These are phyloP conservation scores for Nakaseomyces sp. DNA, from an alignment of 1,139 yeast genomes.

Conservation along the genomic window DNA sequence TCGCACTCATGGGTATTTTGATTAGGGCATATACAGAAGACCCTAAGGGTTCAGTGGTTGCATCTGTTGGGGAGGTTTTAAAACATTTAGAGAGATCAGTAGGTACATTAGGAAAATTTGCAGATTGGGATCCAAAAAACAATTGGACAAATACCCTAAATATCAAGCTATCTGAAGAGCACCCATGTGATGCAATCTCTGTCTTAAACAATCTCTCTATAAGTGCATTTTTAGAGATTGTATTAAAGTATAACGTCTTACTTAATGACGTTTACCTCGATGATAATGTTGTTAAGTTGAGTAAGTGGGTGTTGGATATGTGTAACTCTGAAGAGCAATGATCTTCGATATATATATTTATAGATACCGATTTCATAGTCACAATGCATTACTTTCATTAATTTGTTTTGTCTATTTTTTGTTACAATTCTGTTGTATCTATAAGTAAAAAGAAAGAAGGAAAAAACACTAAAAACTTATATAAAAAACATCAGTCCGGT, in stretches of 20 bases:
- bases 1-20: slow-evolving; percentile 42
- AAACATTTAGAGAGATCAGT: slow-evolving; percentile 54
- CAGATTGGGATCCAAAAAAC: slow-evolving; percentile 27
- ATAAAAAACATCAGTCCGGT: no score
- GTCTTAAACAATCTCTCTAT: slow-evolving; percentile 54
- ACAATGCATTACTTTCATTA: not conserved
- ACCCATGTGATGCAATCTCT: slow-evolving; percentile 37
- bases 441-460: no score
- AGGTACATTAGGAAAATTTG: slow-evolving; percentile 42
- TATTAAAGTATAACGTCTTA: slow-evolving; percentile 51
- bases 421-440: no score
- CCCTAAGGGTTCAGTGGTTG: slow-evolving; percentile 44
- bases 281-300: slow-evolving; percentile 55
- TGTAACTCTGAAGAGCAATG: slow-evolving; percentile 11
- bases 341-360: not conserved
- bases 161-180: not conserved
- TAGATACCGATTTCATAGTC: not conserved
- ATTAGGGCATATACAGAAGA: slow-evolving; percentile 60
- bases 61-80: slow-evolving; percentile 48
- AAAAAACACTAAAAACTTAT: not conserved
- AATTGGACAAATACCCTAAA: not conserved
- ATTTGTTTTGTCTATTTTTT: no score
- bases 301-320: slow-evolving; percentile 61
- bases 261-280: slow-evolving; percentile 55
- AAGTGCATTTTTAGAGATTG: slow-evolving; percentile 54